Base-by-base conservation (phyloP, 2,329 filamentous ascomycete genomes). In the Colletotrichum truncatum region DNA sequence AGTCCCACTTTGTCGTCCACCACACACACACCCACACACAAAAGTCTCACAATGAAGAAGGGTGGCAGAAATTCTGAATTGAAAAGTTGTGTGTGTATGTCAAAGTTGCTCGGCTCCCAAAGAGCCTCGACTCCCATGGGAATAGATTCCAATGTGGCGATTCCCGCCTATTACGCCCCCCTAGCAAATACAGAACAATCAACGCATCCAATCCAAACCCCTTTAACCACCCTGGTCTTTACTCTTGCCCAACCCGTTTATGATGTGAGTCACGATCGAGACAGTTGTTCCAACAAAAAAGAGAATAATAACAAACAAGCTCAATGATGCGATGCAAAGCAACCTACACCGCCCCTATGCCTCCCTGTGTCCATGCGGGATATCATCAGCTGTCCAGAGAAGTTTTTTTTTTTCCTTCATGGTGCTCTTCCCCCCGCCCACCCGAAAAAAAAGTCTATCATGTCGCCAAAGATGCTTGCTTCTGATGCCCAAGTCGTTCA, bases 371-470 rank as follows among this genome's bases (percentile, higher is more conserved):
- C 39, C 56, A 45, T 43, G 62, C 49, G 23, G 57, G 49, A 62
- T 65, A 62, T 65, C 57, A 51, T 51, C 57, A 62, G 38, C 62
- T 23, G 48, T 60, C 43, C 43, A n/a, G n/a, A n/a, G 28, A 46
- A 14, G 14, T 38, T n/a, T 59, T 53, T 46, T 36, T 34, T 21
- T 54, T 39, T 59, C 46, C 39, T 36, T 34, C 16, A 48, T 39
- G 28, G 28, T 49, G 34, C 34, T 39, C 10, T 53, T 28, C 28
- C 23, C 54, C 28, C 21, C 28, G 6, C 36, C 39, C 32, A 30
- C 56, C 34, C 28, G 25, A 16, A 28, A 55, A 18, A 55, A 55
- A 38, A 21, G n/a, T 23, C 6, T 21, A 14, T 14, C 43, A 48
- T 59, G 28, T 46, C 38, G 25, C 18, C 60, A 10, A 30, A 46